Evolutionary conservation across 805 yeast species (phyloP), one percentile per base, ranked within the genome.

Genomic region (Suhomyces sp.): DNA sequence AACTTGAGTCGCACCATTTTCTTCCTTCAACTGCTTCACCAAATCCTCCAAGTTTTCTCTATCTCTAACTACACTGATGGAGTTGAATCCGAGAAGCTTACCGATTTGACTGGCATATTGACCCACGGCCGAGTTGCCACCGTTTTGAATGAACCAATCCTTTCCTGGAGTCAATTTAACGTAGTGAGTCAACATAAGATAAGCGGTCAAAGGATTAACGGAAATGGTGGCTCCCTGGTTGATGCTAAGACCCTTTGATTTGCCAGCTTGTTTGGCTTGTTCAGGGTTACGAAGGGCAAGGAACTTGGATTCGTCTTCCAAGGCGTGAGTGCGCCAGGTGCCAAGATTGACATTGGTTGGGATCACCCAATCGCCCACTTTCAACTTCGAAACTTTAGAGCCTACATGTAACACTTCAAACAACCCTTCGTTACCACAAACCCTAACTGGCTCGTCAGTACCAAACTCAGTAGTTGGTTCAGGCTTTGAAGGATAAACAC

Each of bases 101-200:
- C 89, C 97, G 50, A 94, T 82, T 70, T 94, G 99, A 47, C 90
- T 80, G 6, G 96, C 98, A 60, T 88, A 85, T 60, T 90, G 84
- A 5, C 97, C 97, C 9, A 94, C 99, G 27, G 94, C 96, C 6
- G 97, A 90, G 59, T 90, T 94, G 35, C 97, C 98, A 31, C 97
- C 99, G 63, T 93, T 94, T 72, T 94, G 98, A 56, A 94, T 85
- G 57, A 94, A 82, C 96, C 97, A 94, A 68, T 92, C 92, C 52
- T 69, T 68, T 17, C 90, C 90, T 1, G 83, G 80, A 54, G 75
- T 68, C 62, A 87, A 71, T 51, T 82, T 76, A 49, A 73, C 82
- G 67, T 83, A 88, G 69, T 86, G 81, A 15, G 87, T 83, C 56
- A 93, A 85, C 88, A 94, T 81, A 69, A 90, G 88, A 63, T 84